Conservation (phyloP, 1,284 basidiomycete species). For the Austroboletus novae-zelandiae region DNA sequence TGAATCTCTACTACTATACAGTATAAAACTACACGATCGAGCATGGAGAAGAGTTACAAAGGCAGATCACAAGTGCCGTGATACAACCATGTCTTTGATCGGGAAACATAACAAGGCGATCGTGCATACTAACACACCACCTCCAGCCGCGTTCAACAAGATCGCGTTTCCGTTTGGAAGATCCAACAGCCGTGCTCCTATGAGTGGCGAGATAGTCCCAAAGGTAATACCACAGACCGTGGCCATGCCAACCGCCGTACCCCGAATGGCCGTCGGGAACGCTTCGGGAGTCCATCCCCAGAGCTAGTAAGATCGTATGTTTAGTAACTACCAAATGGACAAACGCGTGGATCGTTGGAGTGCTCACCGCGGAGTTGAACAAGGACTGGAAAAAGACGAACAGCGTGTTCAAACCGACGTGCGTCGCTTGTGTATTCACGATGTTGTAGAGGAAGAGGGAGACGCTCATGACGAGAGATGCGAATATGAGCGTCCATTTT, state of each 20-base stretch:
- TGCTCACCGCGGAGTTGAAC: background rate
- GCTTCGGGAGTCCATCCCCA: conserved; percentile 20
- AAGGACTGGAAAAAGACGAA: conserved; percentile 8
- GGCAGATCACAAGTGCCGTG: background rate
- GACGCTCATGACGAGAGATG: conserved; percentile 7
- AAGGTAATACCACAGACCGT: conserved; percentile 1
- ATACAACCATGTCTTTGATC: conserved; percentile 14
- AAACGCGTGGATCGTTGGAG: background rate
- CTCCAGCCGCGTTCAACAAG: too few species aligned
- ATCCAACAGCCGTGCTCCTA: conserved; percentile 13
- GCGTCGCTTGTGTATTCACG: conserved; percentile 18
- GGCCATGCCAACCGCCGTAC: conserved; percentile 14
- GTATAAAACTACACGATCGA: too few species aligned
- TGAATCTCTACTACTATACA: too few species aligned
- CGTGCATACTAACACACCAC: background rate
- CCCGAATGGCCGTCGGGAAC: conserved; percentile 16
- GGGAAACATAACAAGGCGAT: conserved; percentile 9
- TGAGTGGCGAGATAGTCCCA: conserved; percentile 5
- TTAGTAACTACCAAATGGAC: background rate
- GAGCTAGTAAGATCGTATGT: conserved; percentile 4
- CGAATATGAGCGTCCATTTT: conserved; percentile 19
- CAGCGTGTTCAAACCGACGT: conserved; percentile 13
- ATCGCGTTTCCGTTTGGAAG: conserved; percentile 1
- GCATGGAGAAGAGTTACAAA: too few species aligned
- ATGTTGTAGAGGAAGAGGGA: conserved; percentile 13